These are phyloP conservation scores for Amesomyces nigricolor DNA, from an alignment of 2,329 filamentous ascomycete species.

Conservation along the genomic window DNA sequence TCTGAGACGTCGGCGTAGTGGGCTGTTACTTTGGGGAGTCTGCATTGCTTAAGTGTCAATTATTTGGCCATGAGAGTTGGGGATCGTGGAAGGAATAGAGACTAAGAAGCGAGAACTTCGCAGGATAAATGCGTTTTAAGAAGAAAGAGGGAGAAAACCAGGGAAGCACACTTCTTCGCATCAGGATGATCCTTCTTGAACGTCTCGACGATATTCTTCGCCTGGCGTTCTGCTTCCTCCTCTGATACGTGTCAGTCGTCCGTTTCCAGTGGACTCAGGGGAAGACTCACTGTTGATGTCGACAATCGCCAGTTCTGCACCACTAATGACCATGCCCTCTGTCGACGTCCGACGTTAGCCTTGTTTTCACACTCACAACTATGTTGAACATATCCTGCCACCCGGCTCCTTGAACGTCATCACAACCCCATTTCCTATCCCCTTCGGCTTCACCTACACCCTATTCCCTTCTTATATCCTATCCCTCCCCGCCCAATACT, in stretches of 20 bases:
- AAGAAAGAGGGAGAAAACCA: neutral
- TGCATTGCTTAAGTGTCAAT: slow-evolving; percentile 28
- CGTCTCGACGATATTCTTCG: slow-evolving; percentile 63
- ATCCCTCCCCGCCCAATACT: no score
- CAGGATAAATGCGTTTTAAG: neutral
- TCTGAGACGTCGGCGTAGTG: slow-evolving; percentile 86
- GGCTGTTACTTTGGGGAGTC: slow-evolving; percentile 75
- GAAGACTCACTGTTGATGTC: slow-evolving; percentile 75
- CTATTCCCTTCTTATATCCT: no score
- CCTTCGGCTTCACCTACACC: no score
- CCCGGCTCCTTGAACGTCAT: no score
- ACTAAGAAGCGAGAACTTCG: no score
- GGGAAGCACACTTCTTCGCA: slow-evolving; percentile 51
- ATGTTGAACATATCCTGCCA: no score
- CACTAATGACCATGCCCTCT: slow-evolving; percentile 78
- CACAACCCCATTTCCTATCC: no score
- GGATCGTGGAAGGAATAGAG: no score
- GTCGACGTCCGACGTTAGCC: neutral
- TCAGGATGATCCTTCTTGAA: slow-evolving; percentile 78
- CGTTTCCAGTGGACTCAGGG: no score
- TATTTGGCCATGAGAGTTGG: no score
- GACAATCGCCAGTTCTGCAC: slow-evolving; percentile 84
- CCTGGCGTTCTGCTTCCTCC: slow-evolving; percentile 77
- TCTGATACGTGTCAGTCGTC: slow-evolving; percentile 43
- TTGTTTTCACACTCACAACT: neutral